Evolutionary conservation across 495 filamentous ascomycete genomes (phyloP).

Genomic region (Trichocladium antarcticum): DNA sequence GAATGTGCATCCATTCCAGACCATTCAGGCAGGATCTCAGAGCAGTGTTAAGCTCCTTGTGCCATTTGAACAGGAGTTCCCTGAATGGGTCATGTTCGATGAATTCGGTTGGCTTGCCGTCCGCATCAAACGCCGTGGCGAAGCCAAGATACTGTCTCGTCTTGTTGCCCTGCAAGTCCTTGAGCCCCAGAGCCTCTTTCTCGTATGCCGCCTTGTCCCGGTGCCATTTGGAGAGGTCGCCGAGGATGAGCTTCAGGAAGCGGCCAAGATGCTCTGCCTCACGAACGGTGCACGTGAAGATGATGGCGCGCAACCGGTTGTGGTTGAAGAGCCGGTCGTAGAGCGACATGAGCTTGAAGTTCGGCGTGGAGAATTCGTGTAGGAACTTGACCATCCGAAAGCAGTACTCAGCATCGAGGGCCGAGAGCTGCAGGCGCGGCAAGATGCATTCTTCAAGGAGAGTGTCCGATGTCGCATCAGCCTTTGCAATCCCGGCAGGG

Average conservation of each 20-base stretch:
- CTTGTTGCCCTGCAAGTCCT: conserved; percentile 28
- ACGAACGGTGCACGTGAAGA: conserved; percentile 76
- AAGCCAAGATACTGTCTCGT: conserved; percentile 36
- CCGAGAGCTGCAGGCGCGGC: conserved; percentile 72
- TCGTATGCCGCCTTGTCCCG: conserved; percentile 63
- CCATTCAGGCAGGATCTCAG: conserved; percentile 66
- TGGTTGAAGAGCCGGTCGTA: conserved; percentile 76
- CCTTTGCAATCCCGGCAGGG: conserved; percentile 45
- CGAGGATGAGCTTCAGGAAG: conserved; percentile 71
- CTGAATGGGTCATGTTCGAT: conserved; percentile 80
- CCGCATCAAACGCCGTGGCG: conserved; percentile 51
- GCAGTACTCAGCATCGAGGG: conserved; percentile 74
- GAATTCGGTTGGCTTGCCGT: conserved; percentile 53
- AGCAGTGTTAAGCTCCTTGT: conserved; percentile 61
- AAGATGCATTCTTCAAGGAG: conserved; percentile 85
- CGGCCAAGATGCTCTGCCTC: conserved; percentile 85
- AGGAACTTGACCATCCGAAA: conserved; percentile 77
- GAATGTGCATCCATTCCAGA: conserved; percentile 94
- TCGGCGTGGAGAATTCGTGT: conserved; percentile 67
- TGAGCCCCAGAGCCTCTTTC: conserved; percentile 54
- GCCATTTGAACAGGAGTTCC: conserved; percentile 79
- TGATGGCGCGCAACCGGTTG: conserved; percentile 62
- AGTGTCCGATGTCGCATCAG: conserved; percentile 56
- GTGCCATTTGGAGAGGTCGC: conserved; percentile 76
- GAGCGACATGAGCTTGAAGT: conserved; percentile 76